phyloP scores from a whole-genome alignment of 2,329 filamentous ascomycete genomes.

The Bipolaris cookei region DNA sequence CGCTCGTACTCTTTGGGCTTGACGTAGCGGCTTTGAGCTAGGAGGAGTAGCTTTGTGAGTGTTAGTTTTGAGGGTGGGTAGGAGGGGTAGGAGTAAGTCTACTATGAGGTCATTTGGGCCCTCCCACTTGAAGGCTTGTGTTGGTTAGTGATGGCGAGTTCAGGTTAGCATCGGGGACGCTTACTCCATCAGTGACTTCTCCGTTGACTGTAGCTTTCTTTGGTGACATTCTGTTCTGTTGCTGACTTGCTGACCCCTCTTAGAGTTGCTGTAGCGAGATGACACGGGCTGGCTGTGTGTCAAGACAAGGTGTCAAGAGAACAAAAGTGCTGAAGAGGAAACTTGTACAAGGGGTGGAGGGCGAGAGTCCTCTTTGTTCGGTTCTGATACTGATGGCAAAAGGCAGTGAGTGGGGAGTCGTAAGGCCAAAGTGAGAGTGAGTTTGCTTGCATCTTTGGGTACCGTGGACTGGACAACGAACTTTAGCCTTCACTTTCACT shows the following conservation, averaged over 20 bases:
- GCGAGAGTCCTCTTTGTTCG: background rate
- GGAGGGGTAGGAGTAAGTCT: background rate
- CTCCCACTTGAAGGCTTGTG: conserved; percentile 23
- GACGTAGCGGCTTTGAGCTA: conserved; percentile 26
- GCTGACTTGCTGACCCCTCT: background rate
- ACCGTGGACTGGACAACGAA: background rate
- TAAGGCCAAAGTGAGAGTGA: background rate
- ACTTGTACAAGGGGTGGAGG: background rate
- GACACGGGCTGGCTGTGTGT: no score
- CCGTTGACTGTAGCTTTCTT: conserved; percentile 10
- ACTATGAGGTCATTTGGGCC: conserved; percentile 23
- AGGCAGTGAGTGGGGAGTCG: background rate
- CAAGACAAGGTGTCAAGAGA: background rate
- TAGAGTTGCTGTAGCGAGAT: background rate
- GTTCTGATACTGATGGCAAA: background rate
- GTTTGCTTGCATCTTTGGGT: background rate
- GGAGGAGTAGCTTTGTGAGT: conserved; percentile 27
- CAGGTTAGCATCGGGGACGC: background rate
- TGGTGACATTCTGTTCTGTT: conserved; percentile 13
- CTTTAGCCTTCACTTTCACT: background rate
- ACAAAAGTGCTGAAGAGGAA: background rate
- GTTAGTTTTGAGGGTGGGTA: conserved; percentile 33
- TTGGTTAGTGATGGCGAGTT: background rate
- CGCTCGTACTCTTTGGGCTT: conserved; percentile 22
- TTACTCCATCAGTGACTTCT: background rate